Base-by-base conservation (phyloP, 345 rosid species). In the Syzygium oleosum region DNA sequence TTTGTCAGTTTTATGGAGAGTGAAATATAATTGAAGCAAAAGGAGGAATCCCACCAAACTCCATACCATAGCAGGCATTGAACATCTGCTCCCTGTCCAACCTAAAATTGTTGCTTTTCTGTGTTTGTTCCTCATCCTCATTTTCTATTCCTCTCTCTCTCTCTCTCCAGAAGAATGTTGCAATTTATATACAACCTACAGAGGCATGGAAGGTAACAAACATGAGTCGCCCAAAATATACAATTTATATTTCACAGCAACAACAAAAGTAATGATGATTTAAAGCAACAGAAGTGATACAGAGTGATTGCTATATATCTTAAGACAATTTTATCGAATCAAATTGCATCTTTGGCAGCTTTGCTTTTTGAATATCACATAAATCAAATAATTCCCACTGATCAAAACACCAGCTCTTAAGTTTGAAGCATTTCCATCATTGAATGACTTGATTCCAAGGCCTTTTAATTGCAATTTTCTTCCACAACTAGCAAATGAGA, bases 51-150 rank as follows among this genome's bases (percentile, higher is more conserved):
- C 98, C 43, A 95, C 94, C 90, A 97, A 90, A 90, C 91, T 94
- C 95, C 99, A 97, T 21, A 96, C 87, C 12, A 93, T 85, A 68
- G 89, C 86, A 85, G 96, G 89, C 52, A 86, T 52, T 83, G 98
- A 93, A 88, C 93, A 93, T 95, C 95, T 94, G 93, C 91, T 92
- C 89, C 98, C 95, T 91, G 94, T 94, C 93, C 93, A 95, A 92
- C 85, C 90, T 91, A 94, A 93, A 92, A 94, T 84, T 54, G 93
- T 94, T 91, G 97, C 86, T 93, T 93, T 96, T 93, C 93, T 92
- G 96, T 92, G 89, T 94, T 93, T 93, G 95, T 92, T 94, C 94
- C 95, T 95, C 93, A 92, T 89, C 94, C 93, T 93, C 98, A 95
- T 94, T 90, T 89, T 91, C 88, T 90, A 38, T 73, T 19, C 49